Evolutionary conservation across 2,329 filamentous ascomycete species (phyloP), one percentile per base, ranked within the genome.

Genomic region (Sporothrix luriei): DNA sequence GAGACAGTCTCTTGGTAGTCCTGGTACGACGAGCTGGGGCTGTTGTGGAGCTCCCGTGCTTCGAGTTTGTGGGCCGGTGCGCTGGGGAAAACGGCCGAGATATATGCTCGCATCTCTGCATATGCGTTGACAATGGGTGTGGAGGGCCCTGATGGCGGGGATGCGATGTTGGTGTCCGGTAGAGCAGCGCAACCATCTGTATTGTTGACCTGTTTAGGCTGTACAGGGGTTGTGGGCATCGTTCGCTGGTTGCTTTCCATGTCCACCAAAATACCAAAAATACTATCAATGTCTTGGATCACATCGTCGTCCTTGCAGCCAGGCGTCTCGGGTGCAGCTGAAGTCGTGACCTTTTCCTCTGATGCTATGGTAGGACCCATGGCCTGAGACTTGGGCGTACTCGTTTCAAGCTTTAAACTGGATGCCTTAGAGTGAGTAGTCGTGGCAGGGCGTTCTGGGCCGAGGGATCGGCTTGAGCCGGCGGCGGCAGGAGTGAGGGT

Each of bases 101-200:
- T 70, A 57, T 70, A 73, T 9, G 71, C 69, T 40, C 68, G 52
- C 33, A 73, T 68, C 26, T 72, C 70, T 13, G 71, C 72, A 24
- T 73, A 73, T 4, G 72, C 72, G 16, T 48, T 55, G 21, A 64
- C 69, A 24, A 73, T 69, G 9, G 72, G 72, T 0, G 72, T 73
- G 4, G 71, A 71, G 2, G 71, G 72, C 1, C 68, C 59, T 1
- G 71, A 68, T 14, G 55, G 14, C 3, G 48, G 49, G 1, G 24
- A 61, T 19, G 4, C 24, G 33, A 13, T 43, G 38, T 29, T 40
- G 14, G 4, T 16, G 2, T 62, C 57, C 26, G 21, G 38, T 10
- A 26, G 21, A 26, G 21, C 13, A n/a, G n/a, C 48, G 5, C 19
- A 5, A 2, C 46, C 38, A 14, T 16, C n/a, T 4, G 26, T 55